Percentiles rank a stretch among this genome's conserved stretches.
Conservation (phyloP, 2,329 filamentous ascomycete species). For the Aspergillus sp. region DNA sequence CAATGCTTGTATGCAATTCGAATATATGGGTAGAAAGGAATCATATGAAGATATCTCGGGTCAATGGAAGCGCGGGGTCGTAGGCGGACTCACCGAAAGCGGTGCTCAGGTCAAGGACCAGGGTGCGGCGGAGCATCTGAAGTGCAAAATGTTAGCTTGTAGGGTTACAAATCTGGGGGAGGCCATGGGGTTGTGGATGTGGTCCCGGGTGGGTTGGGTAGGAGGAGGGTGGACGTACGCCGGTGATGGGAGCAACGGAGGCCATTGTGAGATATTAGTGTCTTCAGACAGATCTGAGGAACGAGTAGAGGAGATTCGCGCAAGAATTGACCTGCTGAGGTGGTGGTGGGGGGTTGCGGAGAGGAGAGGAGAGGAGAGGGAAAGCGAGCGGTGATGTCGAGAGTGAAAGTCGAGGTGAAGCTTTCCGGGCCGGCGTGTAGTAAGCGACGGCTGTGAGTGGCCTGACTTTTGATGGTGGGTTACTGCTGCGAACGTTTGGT, state of each 20-base stretch:
- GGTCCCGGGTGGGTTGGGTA: slow-evolving; percentile 10
- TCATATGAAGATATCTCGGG: neutral
- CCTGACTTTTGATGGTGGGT: slow-evolving; percentile 30
- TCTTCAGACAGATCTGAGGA: neutral
- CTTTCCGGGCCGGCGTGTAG: slow-evolving; percentile 38
- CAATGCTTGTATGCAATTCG: neutral
- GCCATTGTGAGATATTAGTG: slow-evolving; percentile 40
- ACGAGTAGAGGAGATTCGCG: slow-evolving; percentile 17
- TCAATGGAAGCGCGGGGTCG: neutral
- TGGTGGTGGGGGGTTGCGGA: slow-evolving; percentile 23
- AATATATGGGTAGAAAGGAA: neutral
- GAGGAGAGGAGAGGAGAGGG: slow-evolving; percentile 24
- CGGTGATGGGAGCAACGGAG: slow-evolving; percentile 48
- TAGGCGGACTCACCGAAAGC: slow-evolving; percentile 59
- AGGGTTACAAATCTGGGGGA: neutral
- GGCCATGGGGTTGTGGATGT: neutral
- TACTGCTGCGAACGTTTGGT: neutral
- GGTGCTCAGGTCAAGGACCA: slow-evolving; percentile 68
- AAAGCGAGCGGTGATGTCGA: slow-evolving; percentile 29
- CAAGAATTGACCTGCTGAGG: slow-evolving; percentile 25
- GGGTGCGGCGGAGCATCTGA: slow-evolving; percentile 66
- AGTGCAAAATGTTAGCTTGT: slow-evolving; percentile 19
- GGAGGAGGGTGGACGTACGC: slow-evolving; percentile 37
- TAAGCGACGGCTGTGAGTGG: slow-evolving; percentile 38
- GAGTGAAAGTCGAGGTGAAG: slow-evolving; percentile 31